Evolutionary conservation across 164 flowering plant genomes (phyloP), one percentile per base, ranked within the genome.

Genomic region (Vitis rotundifolia): DNA sequence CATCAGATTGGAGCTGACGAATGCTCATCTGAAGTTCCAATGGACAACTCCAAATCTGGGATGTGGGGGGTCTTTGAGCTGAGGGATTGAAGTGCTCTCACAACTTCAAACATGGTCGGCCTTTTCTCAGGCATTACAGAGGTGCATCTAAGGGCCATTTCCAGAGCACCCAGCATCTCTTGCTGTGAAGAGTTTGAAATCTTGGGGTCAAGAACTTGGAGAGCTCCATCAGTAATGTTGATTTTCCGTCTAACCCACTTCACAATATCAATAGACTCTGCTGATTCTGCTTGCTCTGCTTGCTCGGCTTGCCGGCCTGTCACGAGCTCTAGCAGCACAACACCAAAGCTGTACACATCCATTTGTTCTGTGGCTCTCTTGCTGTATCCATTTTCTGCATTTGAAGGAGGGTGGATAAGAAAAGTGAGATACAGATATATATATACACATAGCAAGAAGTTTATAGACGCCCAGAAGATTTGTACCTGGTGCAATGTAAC

Each of bases 301-400:
- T 73, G 49, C 64, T 85, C 88, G 0, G 91, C 91, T 71, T 64
- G 82, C 64, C 88, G 61, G 18, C 98, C 97, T 0, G 97, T 87
- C n/a, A 93, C 63, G 18, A 93, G 89, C 80, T 91, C 97, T 67
- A 91, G 61, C 49, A 93, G 63, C 58, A 93, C 85, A 3, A 91
- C 91, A 14, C 98, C 98, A 70, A 86, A 91, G 82, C 91, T 83
- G 84, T 93, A 93, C 1, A 85, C 84, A 76, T 91, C 98, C 86
- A 83, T 87, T 67, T 87, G 74, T 49, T 87, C 88, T 1, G 91
- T 89, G 19, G 89, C 87, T 65, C 83, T 91, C 82, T 85, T 87
- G 37, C 79, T 71, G 72, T 77, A 85, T 61, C 80, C 85, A 66
- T 72, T 69, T 76, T 91, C 95, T 91, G 93, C 69, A 75, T 64